phyloP scores from a whole-genome alignment of 768 basidiomycete species.

The Nidularia pulvinata region DNA sequence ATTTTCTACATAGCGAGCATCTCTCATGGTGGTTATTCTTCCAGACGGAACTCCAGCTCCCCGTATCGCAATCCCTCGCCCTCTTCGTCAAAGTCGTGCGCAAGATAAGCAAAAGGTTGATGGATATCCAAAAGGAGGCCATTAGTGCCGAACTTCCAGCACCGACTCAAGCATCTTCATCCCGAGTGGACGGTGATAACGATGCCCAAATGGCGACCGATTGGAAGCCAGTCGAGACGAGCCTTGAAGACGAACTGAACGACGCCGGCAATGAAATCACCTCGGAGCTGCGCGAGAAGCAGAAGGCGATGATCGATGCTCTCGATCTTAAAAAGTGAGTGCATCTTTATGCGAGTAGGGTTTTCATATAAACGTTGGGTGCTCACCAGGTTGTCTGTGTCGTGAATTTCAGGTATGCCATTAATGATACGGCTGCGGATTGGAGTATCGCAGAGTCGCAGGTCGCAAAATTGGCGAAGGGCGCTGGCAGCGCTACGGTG shows the following conservation, averaged over 20 bases:
- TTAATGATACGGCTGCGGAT: slow-evolving; percentile 68
- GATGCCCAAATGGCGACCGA: slow-evolving; percentile 8
- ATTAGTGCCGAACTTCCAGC: slow-evolving; percentile 64
- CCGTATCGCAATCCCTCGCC: slow-evolving; percentile 86
- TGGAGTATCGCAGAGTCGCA: slow-evolving; percentile 80
- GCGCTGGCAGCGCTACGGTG: slow-evolving; percentile 59
- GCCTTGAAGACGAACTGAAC: slow-evolving; percentile 68
- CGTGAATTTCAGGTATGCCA: slow-evolving; percentile 56
- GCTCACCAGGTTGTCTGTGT: slow-evolving; percentile 3
- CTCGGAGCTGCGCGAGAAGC: slow-evolving; percentile 70
- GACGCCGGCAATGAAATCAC: slow-evolving; percentile 77
- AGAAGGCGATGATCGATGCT: slow-evolving; percentile 85
- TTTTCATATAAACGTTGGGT: slow-evolving; percentile 7
- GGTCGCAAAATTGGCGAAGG: slow-evolving; percentile 46
- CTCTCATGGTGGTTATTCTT: not conserved
- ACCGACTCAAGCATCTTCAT: slow-evolving; percentile 23
- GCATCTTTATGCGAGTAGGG: slow-evolving; percentile 11
- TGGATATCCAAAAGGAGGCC: slow-evolving; percentile 78
- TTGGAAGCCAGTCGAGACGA: slow-evolving; percentile 44
- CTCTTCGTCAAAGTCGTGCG: slow-evolving; percentile 90
- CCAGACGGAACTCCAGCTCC: slow-evolving; percentile 78
- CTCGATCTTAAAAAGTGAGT: slow-evolving; percentile 89
- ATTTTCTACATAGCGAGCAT: not conserved
- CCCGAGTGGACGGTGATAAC: not conserved
- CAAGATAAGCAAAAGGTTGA: slow-evolving; percentile 75